A percentile compares a stretch with the other conserved stretches of the same genome.
Evolutionary conservation across 2,329 filamentous ascomycete genomes (phyloP).

Genomic region (Cladosporium cucumerinum): DNA sequence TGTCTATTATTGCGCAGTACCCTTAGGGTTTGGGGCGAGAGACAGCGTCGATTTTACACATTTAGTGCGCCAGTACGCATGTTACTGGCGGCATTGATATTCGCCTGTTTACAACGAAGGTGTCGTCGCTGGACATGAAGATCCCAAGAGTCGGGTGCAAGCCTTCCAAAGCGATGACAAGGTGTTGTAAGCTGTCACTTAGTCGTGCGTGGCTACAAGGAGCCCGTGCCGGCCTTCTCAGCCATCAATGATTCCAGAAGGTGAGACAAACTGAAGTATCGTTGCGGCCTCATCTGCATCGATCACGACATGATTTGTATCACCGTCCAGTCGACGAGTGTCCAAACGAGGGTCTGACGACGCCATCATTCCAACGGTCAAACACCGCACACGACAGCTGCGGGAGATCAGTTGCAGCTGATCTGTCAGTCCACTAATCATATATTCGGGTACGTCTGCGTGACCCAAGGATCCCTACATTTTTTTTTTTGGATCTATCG

Average conservation of each 20-base stretch:
- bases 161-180: too few species aligned
- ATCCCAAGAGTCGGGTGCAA: too few species aligned
- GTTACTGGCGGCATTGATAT: not conserved
- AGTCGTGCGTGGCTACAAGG: not conserved
- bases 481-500: not conserved
- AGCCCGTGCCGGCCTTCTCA: not conserved
- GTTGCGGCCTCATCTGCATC: not conserved
- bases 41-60: not conserved
- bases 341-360: not conserved
- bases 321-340: not conserved
- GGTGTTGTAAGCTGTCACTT: too few species aligned
- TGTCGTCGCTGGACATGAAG: too few species aligned
- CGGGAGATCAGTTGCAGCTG: not conserved
- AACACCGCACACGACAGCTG: not conserved
- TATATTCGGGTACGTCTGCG: not conserved
- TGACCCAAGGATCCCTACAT: not conserved
- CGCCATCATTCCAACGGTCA: not conserved
- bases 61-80: not conserved
- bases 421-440: not conserved
- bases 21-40: not conserved
- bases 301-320: not conserved
- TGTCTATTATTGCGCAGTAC: not conserved
- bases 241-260: not conserved
- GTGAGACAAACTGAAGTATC: not conserved
- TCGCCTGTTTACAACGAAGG: too few species aligned